These are phyloP conservation scores for Cladobotryum mycophilum DNA, from an alignment of 2,329 filamentous ascomycete genomes.

Conservation along the genomic window DNA sequence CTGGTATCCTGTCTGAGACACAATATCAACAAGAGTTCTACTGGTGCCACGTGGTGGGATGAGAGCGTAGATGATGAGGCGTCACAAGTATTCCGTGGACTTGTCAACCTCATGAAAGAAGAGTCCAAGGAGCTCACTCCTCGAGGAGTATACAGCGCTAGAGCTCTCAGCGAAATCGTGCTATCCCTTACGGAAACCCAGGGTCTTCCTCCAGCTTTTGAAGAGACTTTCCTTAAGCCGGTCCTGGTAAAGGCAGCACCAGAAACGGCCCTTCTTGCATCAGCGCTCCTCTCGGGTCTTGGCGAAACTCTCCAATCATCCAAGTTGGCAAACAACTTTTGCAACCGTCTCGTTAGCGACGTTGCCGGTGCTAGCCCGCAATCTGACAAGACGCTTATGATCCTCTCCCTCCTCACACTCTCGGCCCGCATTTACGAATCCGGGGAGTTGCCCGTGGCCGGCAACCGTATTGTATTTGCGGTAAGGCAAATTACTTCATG, in stretches of 20 bases:
- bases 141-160: slow-evolving; percentile 45
- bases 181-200: slow-evolving; percentile 41
- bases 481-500: slow-evolving; percentile 71
- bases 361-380: slow-evolving; percentile 43
- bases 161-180: slow-evolving; percentile 45
- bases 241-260: slow-evolving; percentile 42
- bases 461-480: slow-evolving; percentile 72
- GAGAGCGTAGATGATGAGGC: slow-evolving; percentile 26
- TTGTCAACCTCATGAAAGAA: slow-evolving; percentile 40
- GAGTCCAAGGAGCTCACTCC: slow-evolving; percentile 37
- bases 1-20: slow-evolving; percentile 36
- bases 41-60: slow-evolving; percentile 33
- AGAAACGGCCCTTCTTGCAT: slow-evolving; percentile 40
- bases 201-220: slow-evolving; percentile 38
- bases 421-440: slow-evolving; percentile 45
- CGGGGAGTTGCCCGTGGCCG: slow-evolving; percentile 50
- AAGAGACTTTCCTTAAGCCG: slow-evolving; percentile 41
- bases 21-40: slow-evolving; percentile 29
- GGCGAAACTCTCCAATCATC: slow-evolving; percentile 44
- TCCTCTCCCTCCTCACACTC: slow-evolving; percentile 49
- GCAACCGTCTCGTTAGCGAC: slow-evolving; percentile 56
- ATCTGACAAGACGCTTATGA: slow-evolving; percentile 39
- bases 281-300: slow-evolving; percentile 47
- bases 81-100: slow-evolving; percentile 32
- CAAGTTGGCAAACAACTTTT: slow-evolving; percentile 45